A percentile compares a stretch with the other conserved stretches of the same genome.
phyloP scores from a whole-genome alignment of 2,329 filamentous ascomycete species.

The Ciborinia camelliae region DNA sequence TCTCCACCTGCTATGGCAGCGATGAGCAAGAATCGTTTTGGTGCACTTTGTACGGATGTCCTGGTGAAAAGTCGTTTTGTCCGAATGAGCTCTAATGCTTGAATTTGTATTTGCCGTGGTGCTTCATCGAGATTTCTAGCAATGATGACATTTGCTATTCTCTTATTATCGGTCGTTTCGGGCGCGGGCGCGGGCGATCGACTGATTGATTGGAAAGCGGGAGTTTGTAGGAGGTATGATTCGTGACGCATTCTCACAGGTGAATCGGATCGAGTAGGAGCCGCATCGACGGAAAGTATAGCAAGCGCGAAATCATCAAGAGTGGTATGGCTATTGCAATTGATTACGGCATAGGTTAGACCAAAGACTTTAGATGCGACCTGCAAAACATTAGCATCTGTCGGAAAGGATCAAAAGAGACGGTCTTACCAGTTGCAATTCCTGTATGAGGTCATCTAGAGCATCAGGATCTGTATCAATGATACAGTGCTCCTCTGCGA shows the following conservation, averaged over 20 bases:
- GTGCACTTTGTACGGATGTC: constrained; percentile 68
- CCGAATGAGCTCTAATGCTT: constrained; percentile 73
- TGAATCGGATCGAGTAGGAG: constrained; percentile 29
- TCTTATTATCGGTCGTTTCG: constrained; percentile 45
- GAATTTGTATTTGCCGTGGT: constrained; percentile 74
- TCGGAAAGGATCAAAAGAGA: not conserved
- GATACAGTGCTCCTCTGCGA: constrained; percentile 82
- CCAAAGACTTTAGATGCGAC: constrained; percentile 69
- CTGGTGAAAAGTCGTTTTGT: constrained; percentile 74
- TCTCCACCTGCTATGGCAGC: constrained; percentile 60
- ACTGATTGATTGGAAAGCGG: constrained; percentile 32
- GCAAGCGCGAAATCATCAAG: constrained; percentile 76
- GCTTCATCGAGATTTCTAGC: constrained; percentile 75
- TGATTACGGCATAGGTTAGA: constrained; percentile 64
- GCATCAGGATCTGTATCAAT: constrained; percentile 65
- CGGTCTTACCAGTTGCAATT: constrained; percentile 63
- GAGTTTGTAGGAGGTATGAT: constrained; percentile 36
- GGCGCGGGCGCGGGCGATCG: constrained; percentile 37
- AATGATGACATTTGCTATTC: constrained; percentile 78
- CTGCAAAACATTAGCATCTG: constrained; percentile 40
- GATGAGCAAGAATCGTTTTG: constrained; percentile 76
- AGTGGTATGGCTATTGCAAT: constrained; percentile 70
- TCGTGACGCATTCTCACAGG: constrained; percentile 34
- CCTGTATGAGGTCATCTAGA: constrained; percentile 66
- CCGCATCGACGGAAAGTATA: constrained; percentile 44